Evolutionary conservation across 140 eudicot species (phyloP).

Genomic region (Oenanthe javanica): DNA sequence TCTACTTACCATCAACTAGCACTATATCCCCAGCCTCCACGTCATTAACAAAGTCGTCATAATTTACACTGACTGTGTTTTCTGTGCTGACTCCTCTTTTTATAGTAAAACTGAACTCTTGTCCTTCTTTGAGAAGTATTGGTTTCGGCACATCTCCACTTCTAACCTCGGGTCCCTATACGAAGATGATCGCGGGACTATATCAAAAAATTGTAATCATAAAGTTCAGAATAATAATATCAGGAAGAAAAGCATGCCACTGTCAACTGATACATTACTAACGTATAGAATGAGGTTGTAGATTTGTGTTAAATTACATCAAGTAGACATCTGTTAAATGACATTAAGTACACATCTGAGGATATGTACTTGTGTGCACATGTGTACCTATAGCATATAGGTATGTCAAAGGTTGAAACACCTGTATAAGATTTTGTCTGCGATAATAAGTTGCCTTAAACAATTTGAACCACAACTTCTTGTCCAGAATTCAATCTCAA

Average conservation of each 20-base stretch:
- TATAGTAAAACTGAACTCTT: conserved; percentile 84
- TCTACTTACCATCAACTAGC: conserved; percentile 79
- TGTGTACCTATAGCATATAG: neutral
- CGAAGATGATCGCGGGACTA: neutral
- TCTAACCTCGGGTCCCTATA: conserved; percentile 97
- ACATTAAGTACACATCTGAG: neutral
- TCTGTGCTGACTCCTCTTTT: conserved; percentile 78
- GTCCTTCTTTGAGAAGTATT: conserved; percentile 72
- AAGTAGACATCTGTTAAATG: neutral
- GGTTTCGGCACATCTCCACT: conserved; percentile 97
- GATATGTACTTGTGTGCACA: neutral
- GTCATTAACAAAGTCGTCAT: conserved; percentile 86
- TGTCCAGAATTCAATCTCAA: neutral
- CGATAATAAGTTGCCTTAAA: neutral
- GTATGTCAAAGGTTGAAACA: neutral
- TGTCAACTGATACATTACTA: neutral
- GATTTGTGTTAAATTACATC: too few relatives aligned
- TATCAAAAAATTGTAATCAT: neutral
- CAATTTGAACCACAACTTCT: neutral
- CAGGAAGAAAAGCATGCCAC: neutral
- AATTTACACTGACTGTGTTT: conserved; percentile 89
- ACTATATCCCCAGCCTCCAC: conserved; percentile 79
- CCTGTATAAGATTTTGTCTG: neutral
- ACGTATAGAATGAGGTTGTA: neutral
- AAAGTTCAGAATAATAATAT: neutral